These are phyloP conservation scores for Benincasa hispida DNA, from an alignment of 306 rosid genomes.

Conservation along the genomic window DNA sequence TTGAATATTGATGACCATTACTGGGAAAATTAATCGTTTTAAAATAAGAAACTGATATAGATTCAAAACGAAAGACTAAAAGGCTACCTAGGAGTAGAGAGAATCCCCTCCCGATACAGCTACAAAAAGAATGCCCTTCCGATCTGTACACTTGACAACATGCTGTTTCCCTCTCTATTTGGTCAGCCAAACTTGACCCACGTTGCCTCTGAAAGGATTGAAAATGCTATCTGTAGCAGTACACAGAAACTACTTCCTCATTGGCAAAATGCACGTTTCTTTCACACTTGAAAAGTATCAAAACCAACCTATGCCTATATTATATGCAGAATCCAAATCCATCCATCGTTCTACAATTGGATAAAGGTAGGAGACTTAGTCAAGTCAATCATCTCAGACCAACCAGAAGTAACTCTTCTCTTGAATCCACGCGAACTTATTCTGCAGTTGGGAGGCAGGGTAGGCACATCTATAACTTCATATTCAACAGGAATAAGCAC, in stretches of 20 bases:
- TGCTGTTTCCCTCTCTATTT: neutral
- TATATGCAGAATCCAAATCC: neutral
- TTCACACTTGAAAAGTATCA: too few relatives aligned
- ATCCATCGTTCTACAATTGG: conserved; percentile 31
- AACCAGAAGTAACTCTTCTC: conserved; percentile 33
- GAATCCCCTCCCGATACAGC: neutral
- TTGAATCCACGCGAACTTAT: conserved; percentile 27
- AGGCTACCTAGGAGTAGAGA: neutral
- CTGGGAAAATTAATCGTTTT: neutral
- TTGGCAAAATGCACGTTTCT: neutral
- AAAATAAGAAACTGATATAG: neutral
- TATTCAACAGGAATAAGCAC: conserved; percentile 26
- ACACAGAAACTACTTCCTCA: neutral
- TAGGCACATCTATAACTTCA: conserved; percentile 63
- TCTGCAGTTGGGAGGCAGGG: conserved; percentile 66
- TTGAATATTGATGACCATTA: neutral
- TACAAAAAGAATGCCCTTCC: neutral
- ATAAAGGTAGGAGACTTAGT: conserved; percentile 62
- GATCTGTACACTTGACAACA: neutral
- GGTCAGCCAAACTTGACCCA: neutral
- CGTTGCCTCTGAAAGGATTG: neutral
- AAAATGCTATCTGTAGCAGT: neutral
- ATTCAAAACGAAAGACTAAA: neutral
- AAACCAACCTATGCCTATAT: neutral
- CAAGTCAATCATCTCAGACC: conserved; percentile 49